Conservation (phyloP, 1,284 basidiomycete genomes). For the Anthracocystis setariae region DNA sequence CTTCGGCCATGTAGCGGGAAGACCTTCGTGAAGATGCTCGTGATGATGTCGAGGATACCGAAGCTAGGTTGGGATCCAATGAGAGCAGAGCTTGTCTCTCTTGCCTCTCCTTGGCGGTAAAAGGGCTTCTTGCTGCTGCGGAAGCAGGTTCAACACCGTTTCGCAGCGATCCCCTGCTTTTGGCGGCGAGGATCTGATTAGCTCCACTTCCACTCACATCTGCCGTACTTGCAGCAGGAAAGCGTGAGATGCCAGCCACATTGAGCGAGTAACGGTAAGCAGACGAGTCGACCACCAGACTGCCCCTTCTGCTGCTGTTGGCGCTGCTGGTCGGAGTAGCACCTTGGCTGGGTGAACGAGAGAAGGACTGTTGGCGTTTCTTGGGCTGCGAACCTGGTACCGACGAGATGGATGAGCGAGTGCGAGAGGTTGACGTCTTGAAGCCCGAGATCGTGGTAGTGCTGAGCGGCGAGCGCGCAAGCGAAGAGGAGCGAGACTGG, state of each 20-base stretch:
- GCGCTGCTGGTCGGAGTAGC: slow-evolving; percentile 16
- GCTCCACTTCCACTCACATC: slow-evolving; percentile 17
- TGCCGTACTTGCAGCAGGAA: slow-evolving; percentile 8
- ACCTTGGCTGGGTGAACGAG: neutral
- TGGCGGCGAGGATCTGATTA: slow-evolving; percentile 21
- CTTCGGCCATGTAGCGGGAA: slow-evolving; percentile 31
- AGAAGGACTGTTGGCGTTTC: neutral
- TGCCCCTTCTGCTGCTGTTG: slow-evolving; percentile 19
- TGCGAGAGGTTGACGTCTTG: neutral
- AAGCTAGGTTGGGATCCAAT: slow-evolving; percentile 28
- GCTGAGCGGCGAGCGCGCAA: neutral
- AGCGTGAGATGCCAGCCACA: slow-evolving; percentile 14
- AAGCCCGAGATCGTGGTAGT: neutral
- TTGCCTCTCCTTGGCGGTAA: neutral
- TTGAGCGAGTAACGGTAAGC: slow-evolving; percentile 36
- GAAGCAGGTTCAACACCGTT: neutral
- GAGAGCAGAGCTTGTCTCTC: neutral
- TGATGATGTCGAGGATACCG: slow-evolving; percentile 13
- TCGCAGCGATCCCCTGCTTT: neutral
- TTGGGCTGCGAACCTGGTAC: neutral
- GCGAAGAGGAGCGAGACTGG: neutral
- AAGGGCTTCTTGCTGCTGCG: neutral
- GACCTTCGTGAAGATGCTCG: slow-evolving; percentile 14
- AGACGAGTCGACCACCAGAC: slow-evolving; percentile 15
- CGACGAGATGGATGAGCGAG: neutral